Evolutionary conservation across 2,329 filamentous ascomycete species (phyloP).

Genomic region (Claviceps sp.): DNA sequence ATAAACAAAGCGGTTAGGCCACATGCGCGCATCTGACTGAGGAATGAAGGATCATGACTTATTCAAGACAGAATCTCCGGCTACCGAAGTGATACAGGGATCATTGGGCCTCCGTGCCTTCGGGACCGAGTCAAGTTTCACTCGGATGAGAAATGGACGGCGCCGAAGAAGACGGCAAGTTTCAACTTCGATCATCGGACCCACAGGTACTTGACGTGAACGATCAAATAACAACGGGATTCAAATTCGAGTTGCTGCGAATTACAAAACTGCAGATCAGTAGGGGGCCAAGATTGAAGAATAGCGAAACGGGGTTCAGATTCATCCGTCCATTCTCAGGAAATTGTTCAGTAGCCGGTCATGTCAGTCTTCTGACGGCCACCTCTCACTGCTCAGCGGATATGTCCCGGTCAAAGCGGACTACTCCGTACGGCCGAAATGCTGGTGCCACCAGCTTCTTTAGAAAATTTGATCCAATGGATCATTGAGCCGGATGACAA

Average conservation of each 20-base stretch:
- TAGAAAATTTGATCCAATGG: neutral
- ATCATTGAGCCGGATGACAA: neutral
- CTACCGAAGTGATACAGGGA: too few species aligned
- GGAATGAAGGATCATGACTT: neutral
- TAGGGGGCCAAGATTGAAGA: neutral
- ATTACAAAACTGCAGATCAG: neutral
- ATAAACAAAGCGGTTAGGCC: neutral
- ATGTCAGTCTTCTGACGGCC: too few species aligned
- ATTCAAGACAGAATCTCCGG: neutral
- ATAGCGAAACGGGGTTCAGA: neutral
- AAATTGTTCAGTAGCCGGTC: too few species aligned
- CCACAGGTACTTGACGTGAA: neutral
- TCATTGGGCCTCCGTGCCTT: slow-evolving; percentile 1
- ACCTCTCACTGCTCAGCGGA: neutral
- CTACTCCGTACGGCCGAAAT: neutral
- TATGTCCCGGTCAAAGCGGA: neutral
- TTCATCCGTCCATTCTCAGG: neutral
- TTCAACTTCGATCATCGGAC: neutral
- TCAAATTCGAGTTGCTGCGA: neutral
- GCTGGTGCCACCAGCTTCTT: neutral
- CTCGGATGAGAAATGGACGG: slow-evolving; percentile 2
- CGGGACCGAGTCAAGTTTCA: slow-evolving; percentile 4
- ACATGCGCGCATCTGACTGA: neutral
- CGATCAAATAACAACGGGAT: neutral
- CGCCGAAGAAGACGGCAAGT: neutral